Evolutionary conservation across 768 basidiomycete species (phyloP).

Genomic region (Ramaria sp.): DNA sequence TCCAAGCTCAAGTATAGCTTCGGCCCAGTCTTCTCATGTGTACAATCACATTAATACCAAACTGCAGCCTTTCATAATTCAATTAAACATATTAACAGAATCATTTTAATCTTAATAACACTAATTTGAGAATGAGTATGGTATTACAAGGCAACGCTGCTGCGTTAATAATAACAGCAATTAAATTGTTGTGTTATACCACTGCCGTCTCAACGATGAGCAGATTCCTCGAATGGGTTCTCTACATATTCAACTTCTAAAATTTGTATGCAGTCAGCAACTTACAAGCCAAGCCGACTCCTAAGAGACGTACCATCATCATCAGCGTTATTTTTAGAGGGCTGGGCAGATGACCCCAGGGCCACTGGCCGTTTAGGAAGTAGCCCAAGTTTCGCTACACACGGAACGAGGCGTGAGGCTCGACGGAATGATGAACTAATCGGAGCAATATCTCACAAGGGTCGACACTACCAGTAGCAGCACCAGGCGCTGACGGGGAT

Average conservation of each 20-base stretch:
- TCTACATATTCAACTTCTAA: slow-evolving; percentile 58
- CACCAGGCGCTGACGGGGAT: background rate
- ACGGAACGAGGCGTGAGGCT: background rate
- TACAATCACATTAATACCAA: slow-evolving; percentile 18
- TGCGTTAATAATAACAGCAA: background rate
- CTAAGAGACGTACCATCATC: slow-evolving; percentile 13
- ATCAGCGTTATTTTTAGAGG: slow-evolving; percentile 20
- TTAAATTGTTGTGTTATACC: slow-evolving; percentile 14
- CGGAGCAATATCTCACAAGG: slow-evolving; percentile 10
- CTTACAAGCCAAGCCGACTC: background rate
- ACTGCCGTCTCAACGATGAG: slow-evolving; percentile 13
- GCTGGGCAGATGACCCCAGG: slow-evolving; percentile 22
- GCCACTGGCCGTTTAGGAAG: slow-evolving; percentile 70
- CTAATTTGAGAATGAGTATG: no score
- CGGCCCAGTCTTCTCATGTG: slow-evolving; percentile 25
- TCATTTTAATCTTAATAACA: no score
- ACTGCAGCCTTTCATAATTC: background rate
- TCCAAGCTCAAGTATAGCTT: slow-evolving; percentile 30
- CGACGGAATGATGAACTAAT: background rate
- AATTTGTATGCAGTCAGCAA: slow-evolving; percentile 28
- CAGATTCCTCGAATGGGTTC: slow-evolving; percentile 59
- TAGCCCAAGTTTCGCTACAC: slow-evolving; percentile 53
- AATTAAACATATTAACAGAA: background rate
- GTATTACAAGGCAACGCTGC: background rate
- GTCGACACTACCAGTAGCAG: slow-evolving; percentile 3